Percentiles rank a stretch among this genome's conserved stretches.
Evolutionary conservation across 306 rosid genomes (phyloP).

Genomic region (Inga leiocalycina): DNA sequence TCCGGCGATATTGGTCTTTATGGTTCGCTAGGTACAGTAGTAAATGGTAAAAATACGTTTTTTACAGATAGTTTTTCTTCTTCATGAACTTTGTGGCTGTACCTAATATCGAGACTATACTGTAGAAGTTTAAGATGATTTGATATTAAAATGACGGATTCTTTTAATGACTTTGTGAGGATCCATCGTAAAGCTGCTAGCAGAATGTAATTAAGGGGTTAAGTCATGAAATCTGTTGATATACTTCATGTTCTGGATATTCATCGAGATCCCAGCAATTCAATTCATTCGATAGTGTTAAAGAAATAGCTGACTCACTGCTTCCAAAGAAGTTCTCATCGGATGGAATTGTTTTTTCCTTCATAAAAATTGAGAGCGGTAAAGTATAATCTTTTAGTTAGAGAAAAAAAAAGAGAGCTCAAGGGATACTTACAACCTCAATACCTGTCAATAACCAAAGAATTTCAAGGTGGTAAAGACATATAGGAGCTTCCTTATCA

Average conservation of each 20-base stretch:
- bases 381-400: not conserved
- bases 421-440: conserved; percentile 18
- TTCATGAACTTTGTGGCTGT: conserved; percentile 10
- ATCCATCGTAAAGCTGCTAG: not conserved
- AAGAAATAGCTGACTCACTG: conserved; percentile 15
- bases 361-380: not conserved
- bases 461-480: conserved; percentile 3
- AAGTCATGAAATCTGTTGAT: conserved; percentile 17
- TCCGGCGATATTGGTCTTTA: not conserved
- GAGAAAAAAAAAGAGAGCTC: not conserved
- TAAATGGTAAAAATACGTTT: not conserved
- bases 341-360: not conserved
- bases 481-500: conserved; percentile 25
- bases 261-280: conserved; percentile 2
- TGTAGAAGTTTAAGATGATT: conserved; percentile 10
- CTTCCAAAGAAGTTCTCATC: not conserved
- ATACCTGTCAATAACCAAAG: not conserved
- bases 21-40: not conserved
- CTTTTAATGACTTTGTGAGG: not conserved
- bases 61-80: not conserved
- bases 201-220: not conserved
- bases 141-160: not conserved
- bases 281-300: not conserved
- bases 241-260: conserved; percentile 14
- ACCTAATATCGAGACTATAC: not conserved